These are phyloP conservation scores for Psilocybe cubensis DNA, from an alignment of 768 basidiomycete species.

Conservation along the genomic window DNA sequence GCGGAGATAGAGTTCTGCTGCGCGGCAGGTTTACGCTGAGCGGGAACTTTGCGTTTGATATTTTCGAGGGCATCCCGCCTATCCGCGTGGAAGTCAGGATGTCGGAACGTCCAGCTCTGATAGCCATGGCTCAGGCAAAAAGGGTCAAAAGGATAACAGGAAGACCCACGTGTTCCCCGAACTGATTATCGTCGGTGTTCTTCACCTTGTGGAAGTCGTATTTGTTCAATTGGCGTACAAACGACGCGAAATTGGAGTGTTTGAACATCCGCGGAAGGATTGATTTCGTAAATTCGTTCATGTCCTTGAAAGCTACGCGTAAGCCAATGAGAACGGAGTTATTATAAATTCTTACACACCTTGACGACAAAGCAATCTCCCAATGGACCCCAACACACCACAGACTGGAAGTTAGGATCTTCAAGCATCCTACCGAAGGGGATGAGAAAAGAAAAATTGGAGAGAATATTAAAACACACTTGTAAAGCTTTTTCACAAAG, in stretches of 20 bases:
- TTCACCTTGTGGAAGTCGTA: slow-evolving; percentile 98
- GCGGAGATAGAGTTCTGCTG: slow-evolving; percentile 22
- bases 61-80: slow-evolving; percentile 58
- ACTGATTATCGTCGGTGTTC: slow-evolving; percentile 81
- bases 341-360: slow-evolving; percentile 30
- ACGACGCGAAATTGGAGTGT: slow-evolving; percentile 92
- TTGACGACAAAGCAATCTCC: slow-evolving; percentile 94
- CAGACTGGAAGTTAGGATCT: slow-evolving; percentile 68
- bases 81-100: slow-evolving; percentile 62
- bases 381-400: slow-evolving; percentile 82
- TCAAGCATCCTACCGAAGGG: slow-evolving; percentile 78
- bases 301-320: slow-evolving; percentile 50
- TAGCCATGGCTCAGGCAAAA: background rate
- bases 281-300: slow-evolving; percentile 94
- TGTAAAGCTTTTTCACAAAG: slow-evolving; percentile 95
- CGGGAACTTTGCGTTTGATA: slow-evolving; percentile 62
- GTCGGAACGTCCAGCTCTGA: slow-evolving; percentile 62
- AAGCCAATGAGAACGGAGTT: background rate
- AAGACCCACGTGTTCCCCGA: slow-evolving; percentile 56
- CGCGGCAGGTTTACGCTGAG: slow-evolving; percentile 38
- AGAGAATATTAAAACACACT: slow-evolving; percentile 66
- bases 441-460: background rate
- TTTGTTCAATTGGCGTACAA: slow-evolving; percentile 93
- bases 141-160: background rate
- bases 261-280: slow-evolving; percentile 94